Percentiles rank a stretch among this genome's conserved stretches.
Conservation (phyloP, 352 stramenopile species). For the Phytophthora ramorum region DNA sequence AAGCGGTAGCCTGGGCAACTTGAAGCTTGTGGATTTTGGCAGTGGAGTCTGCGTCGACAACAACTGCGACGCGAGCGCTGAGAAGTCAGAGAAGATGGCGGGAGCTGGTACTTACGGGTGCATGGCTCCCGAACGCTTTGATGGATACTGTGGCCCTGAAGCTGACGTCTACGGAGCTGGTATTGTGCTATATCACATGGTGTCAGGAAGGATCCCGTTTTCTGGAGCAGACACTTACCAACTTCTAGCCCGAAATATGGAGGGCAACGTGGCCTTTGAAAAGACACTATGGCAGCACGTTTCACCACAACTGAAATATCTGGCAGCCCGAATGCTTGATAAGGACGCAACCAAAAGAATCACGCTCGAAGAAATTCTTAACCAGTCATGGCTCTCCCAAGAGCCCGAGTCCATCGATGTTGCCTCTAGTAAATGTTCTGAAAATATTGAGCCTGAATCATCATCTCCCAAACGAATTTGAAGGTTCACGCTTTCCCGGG, state of each 20-base stretch:
- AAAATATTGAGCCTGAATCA: slow-evolving; percentile 8
- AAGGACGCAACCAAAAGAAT: slow-evolving; percentile 58
- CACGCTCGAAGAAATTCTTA: slow-evolving; percentile 59
- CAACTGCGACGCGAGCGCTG: neutral
- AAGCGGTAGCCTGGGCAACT: slow-evolving; percentile 43
- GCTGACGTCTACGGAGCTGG: slow-evolving; percentile 71
- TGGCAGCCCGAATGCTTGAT: slow-evolving; percentile 60
- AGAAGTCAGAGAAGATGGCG: slow-evolving; percentile 23
- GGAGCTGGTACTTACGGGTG: slow-evolving; percentile 57
- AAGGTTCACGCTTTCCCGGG: neutral
- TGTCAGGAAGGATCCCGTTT: slow-evolving; percentile 61
- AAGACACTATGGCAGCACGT: slow-evolving; percentile 46
- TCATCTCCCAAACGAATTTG: slow-evolving; percentile 9
- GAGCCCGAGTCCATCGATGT: slow-evolving; percentile 22
- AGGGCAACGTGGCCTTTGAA: slow-evolving; percentile 52
- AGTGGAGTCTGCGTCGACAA: slow-evolving; percentile 39
- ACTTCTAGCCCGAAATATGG: slow-evolving; percentile 73
- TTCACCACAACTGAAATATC: slow-evolving; percentile 38
- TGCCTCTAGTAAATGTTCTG: slow-evolving; percentile 5
- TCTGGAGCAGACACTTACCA: slow-evolving; percentile 48
- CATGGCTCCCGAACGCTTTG: slow-evolving; percentile 73
- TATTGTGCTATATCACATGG: slow-evolving; percentile 71
- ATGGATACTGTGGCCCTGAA: slow-evolving; percentile 51
- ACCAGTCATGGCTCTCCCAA: slow-evolving; percentile 59
- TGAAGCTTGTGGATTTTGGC: slow-evolving; percentile 80